A percentile compares a stretch with the other conserved stretches of the same genome.
phyloP scores from a whole-genome alignment of 2,329 filamentous ascomycete genomes.

The Verticillium nubilum region DNA sequence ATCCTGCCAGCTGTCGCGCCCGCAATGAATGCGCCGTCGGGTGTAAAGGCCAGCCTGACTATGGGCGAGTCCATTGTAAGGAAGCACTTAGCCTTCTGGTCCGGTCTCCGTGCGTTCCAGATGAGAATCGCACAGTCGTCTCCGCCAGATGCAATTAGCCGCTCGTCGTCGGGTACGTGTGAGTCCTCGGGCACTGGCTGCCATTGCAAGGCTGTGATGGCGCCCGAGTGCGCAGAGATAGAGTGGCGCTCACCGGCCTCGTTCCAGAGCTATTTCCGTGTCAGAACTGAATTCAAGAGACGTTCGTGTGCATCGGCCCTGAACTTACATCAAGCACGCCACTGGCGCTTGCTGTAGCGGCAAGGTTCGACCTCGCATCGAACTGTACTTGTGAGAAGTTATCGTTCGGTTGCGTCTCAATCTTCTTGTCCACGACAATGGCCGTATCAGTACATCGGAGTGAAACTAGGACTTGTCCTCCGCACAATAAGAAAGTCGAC shows the following conservation, averaged over 20 bases:
- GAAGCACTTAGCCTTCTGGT: constrained; percentile 49
- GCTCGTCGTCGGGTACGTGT: constrained; percentile 36
- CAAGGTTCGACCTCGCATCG: constrained; percentile 45
- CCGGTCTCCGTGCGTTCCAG: constrained; percentile 53
- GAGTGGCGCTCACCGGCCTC: constrained; percentile 46
- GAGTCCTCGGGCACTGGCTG: constrained; percentile 40
- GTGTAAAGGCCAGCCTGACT: constrained; percentile 55
- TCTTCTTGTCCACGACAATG: constrained; percentile 42
- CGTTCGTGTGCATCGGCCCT: neutral
- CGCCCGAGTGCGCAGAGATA: constrained; percentile 53
- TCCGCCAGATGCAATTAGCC: constrained; percentile 55
- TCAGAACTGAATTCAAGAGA: neutral
- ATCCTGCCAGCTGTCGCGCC: constrained; percentile 54
- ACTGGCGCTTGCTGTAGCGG: constrained; percentile 55
- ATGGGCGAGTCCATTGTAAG: constrained; percentile 57
- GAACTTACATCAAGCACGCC: constrained; percentile 54
- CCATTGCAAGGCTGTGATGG: constrained; percentile 55
- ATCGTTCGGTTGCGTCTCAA: constrained; percentile 48
- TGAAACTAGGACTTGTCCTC: constrained; percentile 46
- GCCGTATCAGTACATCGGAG: constrained; percentile 40
- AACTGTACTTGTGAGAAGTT: constrained; percentile 50
- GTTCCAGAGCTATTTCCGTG: constrained; percentile 45
- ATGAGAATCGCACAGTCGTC: constrained; percentile 59
- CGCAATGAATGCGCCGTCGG: constrained; percentile 58
- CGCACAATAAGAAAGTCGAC: constrained; percentile 52